Evolutionary conservation across 306 rosid species (phyloP), one percentile per base, ranked within the genome.

Genomic region (Rosa chinensis): DNA sequence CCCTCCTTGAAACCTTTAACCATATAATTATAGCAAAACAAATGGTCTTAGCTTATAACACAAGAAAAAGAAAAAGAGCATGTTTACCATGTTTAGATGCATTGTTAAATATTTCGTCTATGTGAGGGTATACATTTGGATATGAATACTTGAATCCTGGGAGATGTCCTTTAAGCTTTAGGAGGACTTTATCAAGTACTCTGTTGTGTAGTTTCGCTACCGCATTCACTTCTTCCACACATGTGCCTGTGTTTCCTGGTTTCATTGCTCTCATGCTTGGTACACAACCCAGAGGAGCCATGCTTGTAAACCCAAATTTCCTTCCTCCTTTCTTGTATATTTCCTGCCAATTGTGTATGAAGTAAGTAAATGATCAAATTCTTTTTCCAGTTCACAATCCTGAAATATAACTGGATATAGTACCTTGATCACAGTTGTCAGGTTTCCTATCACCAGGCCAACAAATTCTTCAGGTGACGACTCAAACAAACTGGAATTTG

Each of bases 261-360:
- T 66, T 55, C 13, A 35, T 5, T 42, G 56, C 59, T 66, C 70
- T 80, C 23, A 35, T 5, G 53, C 18, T 9, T 21, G 86, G 86
- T 13, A 56, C 1, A 66, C 81, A 82, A 23, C 79, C 81, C 49
- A 73, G 16, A 67, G 88, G 83, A 52, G 25, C 9, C 63, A 79
- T 5, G 69, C 43, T 80, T 49, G 17, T 4, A 68, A 84, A 4
- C 77, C 79, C 88, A 70, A 87, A 87, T 56, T 87, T 84, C 76
- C 90, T 87, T 77, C 88, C 88, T 28, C 88, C 88, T 56, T 62
- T 32, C 43, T 71, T 44, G 11, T 84, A 79, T 61, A 87, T 76
- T 79, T 80, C 88, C 90, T 80, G 52, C 9, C 0, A 21, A 58
- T n/a, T 35, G 13, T 39, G 7, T 11, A 42, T 2, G 75, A 25